phyloP scores from a whole-genome alignment of 2,329 filamentous ascomycete species.

The Pseudogymnoascus sp. region DNA sequence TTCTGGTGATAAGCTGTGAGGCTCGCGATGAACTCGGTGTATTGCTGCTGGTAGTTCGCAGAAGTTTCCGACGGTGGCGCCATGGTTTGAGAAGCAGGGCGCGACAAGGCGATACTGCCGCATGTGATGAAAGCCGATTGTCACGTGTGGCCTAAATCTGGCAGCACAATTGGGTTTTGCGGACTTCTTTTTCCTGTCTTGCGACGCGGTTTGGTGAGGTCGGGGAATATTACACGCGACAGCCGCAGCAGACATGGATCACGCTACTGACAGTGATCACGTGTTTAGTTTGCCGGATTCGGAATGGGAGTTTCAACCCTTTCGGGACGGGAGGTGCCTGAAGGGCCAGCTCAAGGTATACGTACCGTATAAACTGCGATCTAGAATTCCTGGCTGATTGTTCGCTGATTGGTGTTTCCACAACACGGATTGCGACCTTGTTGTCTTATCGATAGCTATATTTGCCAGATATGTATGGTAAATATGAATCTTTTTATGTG shows the following conservation, averaged over 20 bases:
- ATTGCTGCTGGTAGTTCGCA: conserved; percentile 42
- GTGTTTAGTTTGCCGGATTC: background rate
- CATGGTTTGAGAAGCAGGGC: background rate
- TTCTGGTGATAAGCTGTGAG: conserved; percentile 66
- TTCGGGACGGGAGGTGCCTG: conserved; percentile 6
- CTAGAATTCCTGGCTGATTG: conserved; percentile 4
- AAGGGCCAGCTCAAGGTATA: background rate
- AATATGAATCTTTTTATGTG: background rate
- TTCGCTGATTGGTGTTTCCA: too few species aligned
- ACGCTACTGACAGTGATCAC: background rate
- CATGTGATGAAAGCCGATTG: background rate
- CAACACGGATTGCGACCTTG: background rate
- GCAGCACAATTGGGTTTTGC: conserved; percentile 8
- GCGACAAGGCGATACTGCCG: conserved; percentile 4
- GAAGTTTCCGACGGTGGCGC: background rate
- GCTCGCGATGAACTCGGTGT: conserved; percentile 68
- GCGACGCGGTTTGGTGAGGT: conserved; percentile 9
- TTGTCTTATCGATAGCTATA: background rate
- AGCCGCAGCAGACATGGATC: conserved; percentile 9
- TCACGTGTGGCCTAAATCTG: conserved; percentile 7
- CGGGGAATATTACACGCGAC: conserved; percentile 8
- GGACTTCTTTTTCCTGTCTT: conserved; percentile 6
- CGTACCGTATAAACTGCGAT: background rate
- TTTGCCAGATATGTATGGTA: background rate
- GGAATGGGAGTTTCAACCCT: background rate